These are phyloP conservation scores for Penicillium macrosclerotiorum DNA, from an alignment of 495 filamentous ascomycete species.

Conservation along the genomic window DNA sequence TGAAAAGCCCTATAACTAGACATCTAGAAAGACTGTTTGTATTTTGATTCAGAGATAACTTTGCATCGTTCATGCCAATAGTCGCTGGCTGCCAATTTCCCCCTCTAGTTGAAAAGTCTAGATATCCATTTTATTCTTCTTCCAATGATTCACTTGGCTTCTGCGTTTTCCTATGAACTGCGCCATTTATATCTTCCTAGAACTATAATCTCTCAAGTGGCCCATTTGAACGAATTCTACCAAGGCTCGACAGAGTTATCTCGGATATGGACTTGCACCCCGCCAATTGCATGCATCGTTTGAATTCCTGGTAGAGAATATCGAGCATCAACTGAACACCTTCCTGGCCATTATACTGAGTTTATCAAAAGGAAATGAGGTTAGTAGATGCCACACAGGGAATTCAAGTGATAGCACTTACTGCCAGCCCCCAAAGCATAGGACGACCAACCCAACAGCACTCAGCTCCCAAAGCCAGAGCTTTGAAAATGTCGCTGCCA, in stretches of 20 bases:
- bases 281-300: slow-evolving; percentile 50
- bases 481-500: slow-evolving; percentile 69
- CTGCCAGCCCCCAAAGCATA: slow-evolving; percentile 49
- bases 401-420: slow-evolving; percentile 9
- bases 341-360: slow-evolving; percentile 40
- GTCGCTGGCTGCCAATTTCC: too few relatives aligned
- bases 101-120: too few relatives aligned
- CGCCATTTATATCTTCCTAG: background rate
- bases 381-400: background rate
- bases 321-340: slow-evolving; percentile 40
- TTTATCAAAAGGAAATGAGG: background rate
- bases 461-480: slow-evolving; percentile 62
- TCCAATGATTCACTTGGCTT: background rate
- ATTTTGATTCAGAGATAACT: too few relatives aligned
- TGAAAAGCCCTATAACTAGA: too few relatives aligned
- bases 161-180: background rate
- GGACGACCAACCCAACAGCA: slow-evolving; percentile 65
- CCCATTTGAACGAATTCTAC: slow-evolving; percentile 37
- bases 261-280: slow-evolving; percentile 48
- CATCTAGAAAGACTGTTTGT: too few relatives aligned
- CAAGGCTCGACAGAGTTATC: slow-evolving; percentile 39
- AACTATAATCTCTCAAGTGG: slow-evolving; percentile 34
- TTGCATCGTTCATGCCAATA: too few relatives aligned
- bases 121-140: too few relatives aligned
- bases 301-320: slow-evolving; percentile 49